Base-by-base conservation (phyloP, 2,329 filamentous ascomycete species). In the Ophiostoma perfectum region DNA sequence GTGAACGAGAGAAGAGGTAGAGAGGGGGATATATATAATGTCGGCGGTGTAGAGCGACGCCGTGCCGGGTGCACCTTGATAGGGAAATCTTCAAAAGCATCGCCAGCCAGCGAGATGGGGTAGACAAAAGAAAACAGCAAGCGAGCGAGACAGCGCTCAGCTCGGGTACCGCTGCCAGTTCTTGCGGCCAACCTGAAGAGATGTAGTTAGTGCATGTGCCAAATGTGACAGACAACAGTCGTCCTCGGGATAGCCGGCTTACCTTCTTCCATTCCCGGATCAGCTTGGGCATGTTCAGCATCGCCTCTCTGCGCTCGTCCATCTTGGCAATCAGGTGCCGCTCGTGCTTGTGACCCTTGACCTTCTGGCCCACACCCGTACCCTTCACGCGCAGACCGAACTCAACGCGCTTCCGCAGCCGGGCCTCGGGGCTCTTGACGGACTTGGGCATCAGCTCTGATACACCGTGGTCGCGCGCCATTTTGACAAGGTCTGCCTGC, bases 311-410 rank as follows among this genome's bases (percentile, higher is more conserved):
- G 80, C 93, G 88, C 81, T 91, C 88, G 78, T 97, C 92, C 85
- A 98, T 86, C 79, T 89, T 88, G 71, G 85, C 83, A 80, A 91
- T 89, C 81, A 97, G 82, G 75, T 90, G 90, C 77, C 95, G 87
- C 83, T 99, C 95, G 87, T 93, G 91, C 74, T 88, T 84, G 80
- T 97, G 94, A 78, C 95, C 95, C 89, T 98, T 99, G 78, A 97
- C 94, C 79, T 85, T 88, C 80, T 97, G 89, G 69, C 93, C 94
- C 73, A 92, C 88, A 83, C 95, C 94, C 1, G 94, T 98, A 74
- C 94, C 94, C 86, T 93, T 94, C 69, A 97, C 90, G 71, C 89
- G 84, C 78, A 97, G 77, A 65, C 93, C 94, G 72, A 89, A 84
- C 81, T 96, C 90, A 69, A 92, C 86, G 69, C 91, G 83, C 77